A percentile compares a stretch with the other conserved stretches of the same genome.
phyloP scores from a whole-genome alignment of 352 stramenopile genomes.

The Thraustochytrium striatum region DNA sequence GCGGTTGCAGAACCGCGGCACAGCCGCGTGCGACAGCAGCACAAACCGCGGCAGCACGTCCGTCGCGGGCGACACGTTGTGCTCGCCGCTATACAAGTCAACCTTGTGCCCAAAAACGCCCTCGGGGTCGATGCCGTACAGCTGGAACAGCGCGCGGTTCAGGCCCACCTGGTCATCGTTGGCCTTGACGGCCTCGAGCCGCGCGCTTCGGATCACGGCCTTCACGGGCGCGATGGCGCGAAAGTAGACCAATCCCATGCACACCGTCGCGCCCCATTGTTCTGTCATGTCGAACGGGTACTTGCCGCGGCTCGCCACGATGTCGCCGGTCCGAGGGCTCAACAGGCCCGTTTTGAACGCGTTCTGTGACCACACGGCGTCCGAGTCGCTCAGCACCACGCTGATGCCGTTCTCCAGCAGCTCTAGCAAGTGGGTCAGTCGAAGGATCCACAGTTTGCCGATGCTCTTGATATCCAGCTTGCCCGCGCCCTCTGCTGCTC shows the following conservation, averaged over 20 bases:
- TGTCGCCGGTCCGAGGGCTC: conserved; percentile 14
- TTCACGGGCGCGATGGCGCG: neutral
- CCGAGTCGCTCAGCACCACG: conserved; percentile 30
- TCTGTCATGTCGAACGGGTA: conserved; percentile 40
- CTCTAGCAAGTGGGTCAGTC: conserved; percentile 28
- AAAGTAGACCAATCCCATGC: conserved; percentile 48
- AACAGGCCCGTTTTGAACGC: neutral
- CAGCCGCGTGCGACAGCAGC: conserved; percentile 12
- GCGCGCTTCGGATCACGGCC: conserved; percentile 5
- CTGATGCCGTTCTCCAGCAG: conserved; percentile 1
- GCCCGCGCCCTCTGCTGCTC: neutral
- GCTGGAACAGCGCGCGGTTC: conserved; percentile 29
- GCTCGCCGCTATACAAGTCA: neutral
- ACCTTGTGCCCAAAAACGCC: conserved; percentile 12
- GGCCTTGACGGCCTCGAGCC: conserved; percentile 9
- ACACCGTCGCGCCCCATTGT: conserved; percentile 35
- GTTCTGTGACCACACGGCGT: conserved; percentile 40
- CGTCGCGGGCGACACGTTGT: neutral
- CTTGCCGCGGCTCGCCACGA: conserved; percentile 31
- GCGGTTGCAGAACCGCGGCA: conserved; percentile 23
- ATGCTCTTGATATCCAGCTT: conserved; percentile 42
- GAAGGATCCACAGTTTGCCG: conserved; percentile 39
- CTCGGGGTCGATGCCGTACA: neutral
- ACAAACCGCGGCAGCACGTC: neutral
- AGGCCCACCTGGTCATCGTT: conserved; percentile 48